Evolutionary conservation across 1,139 yeast genomes (phyloP).

Genomic region (Pichia sp.): DNA sequence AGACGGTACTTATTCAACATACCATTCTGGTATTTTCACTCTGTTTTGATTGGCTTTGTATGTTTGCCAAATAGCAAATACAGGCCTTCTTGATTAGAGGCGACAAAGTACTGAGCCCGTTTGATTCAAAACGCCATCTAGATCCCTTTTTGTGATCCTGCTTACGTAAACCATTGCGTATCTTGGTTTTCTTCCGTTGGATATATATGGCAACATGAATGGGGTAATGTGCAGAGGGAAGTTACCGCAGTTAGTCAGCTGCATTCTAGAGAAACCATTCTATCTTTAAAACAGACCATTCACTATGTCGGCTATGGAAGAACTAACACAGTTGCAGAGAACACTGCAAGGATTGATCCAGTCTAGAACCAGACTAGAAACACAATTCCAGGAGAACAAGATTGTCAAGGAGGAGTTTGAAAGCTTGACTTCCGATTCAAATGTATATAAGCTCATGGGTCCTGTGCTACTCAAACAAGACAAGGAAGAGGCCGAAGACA

Average conservation of each 20-base stretch:
- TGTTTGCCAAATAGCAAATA: too few species aligned
- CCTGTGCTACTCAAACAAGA: conserved; percentile 91
- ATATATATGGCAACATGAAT: neutral
- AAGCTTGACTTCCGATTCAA: conserved; percentile 44
- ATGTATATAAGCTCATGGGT: conserved; percentile 84
- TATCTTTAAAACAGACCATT: too few species aligned
- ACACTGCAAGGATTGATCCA: conserved; percentile 46
- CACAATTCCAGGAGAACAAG: conserved; percentile 84
- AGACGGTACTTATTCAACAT: too few species aligned
- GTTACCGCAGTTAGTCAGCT: too few species aligned
- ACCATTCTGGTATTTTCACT: neutral
- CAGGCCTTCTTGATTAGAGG: neutral
- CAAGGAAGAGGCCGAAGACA: conserved; percentile 68
- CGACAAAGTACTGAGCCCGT: neutral
- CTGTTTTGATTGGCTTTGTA: too few species aligned
- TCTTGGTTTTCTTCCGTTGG: neutral
- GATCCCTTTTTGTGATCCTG: neutral
- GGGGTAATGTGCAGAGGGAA: neutral
- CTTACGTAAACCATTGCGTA: neutral
- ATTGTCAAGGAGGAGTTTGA: conserved; percentile 84
- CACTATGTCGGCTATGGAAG: conserved; percentile 23
- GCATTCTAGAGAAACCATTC: too few species aligned
- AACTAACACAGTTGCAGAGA: conserved; percentile 34
- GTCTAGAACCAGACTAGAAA: conserved; percentile 67
- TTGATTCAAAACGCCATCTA: neutral